Evolutionary conservation across 441 rosid genomes (phyloP).

Genomic region (Syzygium syzygioides): DNA sequence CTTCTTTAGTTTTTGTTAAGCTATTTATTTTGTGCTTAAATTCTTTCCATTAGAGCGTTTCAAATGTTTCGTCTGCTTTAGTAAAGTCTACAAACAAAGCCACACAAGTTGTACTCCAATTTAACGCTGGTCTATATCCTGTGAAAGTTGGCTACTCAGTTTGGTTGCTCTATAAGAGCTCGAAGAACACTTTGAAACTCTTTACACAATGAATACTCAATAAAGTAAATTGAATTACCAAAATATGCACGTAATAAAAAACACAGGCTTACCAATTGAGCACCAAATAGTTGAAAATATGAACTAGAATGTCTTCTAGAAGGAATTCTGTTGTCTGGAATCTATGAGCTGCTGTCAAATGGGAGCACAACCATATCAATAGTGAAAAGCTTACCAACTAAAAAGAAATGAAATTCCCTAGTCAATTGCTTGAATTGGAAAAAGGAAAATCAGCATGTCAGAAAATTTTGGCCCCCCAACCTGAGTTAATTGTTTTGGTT

Average conservation of each 20-base stretch:
- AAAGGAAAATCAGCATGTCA: not conserved
- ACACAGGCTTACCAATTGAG: not conserved
- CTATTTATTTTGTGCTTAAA: not conserved
- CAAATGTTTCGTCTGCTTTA: not conserved
- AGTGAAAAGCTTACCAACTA: not conserved
- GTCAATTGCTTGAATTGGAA: not conserved
- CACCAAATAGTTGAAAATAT: not conserved
- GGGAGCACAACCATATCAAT: not conserved
- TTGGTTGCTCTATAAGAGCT: not conserved
- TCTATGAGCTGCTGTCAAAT: not conserved
- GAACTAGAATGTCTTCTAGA: not conserved
- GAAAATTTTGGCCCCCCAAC: not conserved
- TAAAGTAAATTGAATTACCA: not conserved
- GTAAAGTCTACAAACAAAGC: not conserved
- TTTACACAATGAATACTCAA: not conserved
- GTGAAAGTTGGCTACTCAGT: not conserved
- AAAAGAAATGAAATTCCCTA: not conserved
- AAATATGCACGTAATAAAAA: not conserved
- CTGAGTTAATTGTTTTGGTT: not conserved
- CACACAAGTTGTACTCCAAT: not conserved
- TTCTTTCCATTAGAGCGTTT: not conserved
- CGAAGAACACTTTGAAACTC: not conserved
- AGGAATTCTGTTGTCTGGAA: not conserved
- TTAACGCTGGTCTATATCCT: not conserved
- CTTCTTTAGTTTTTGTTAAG: not conserved